Evolutionary conservation across 495 filamentous ascomycete species (phyloP).

Genomic region (Penicillium longicatenatum): DNA sequence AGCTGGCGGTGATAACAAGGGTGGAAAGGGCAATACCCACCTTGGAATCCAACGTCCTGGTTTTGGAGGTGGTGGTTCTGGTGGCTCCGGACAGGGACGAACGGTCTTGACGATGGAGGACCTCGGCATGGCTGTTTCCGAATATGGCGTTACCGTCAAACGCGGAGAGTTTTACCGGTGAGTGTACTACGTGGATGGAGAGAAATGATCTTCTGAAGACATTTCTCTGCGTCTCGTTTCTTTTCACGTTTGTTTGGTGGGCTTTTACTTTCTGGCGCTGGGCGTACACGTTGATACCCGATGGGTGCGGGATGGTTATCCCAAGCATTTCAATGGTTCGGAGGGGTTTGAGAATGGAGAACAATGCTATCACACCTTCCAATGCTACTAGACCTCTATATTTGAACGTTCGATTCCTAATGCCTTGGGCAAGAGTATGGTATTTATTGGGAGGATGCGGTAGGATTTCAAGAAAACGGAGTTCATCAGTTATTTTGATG

Average conservation of each 20-base stretch:
- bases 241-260: constrained; percentile 12
- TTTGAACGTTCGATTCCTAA: background rate
- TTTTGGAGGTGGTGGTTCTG: constrained; percentile 89
- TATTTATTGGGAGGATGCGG: background rate
- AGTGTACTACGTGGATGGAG: constrained; percentile 18
- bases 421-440: constrained; percentile 4
- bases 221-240: background rate
- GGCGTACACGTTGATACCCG: constrained; percentile 24
- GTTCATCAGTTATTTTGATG: constrained; percentile 3
- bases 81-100: constrained; percentile 79
- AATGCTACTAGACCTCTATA: background rate
- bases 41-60: constrained; percentile 88
- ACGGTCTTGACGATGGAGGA: constrained; percentile 99
- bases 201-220: background rate
- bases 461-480: background rate
- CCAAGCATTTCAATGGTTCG: constrained; percentile 15
- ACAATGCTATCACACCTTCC: constrained; percentile 1
- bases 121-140: constrained; percentile 92
- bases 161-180: constrained; percentile 95
- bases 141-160: constrained; percentile 97
- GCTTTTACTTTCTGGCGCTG: constrained; percentile 19
- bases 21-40: constrained; percentile 61
- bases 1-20: constrained; percentile 58
- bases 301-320: constrained; percentile 20
- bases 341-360: constrained; percentile 27